These are phyloP conservation scores for Scedosporium minutisporum DNA, from an alignment of 2,329 filamentous ascomycete genomes.

Conservation along the genomic window DNA sequence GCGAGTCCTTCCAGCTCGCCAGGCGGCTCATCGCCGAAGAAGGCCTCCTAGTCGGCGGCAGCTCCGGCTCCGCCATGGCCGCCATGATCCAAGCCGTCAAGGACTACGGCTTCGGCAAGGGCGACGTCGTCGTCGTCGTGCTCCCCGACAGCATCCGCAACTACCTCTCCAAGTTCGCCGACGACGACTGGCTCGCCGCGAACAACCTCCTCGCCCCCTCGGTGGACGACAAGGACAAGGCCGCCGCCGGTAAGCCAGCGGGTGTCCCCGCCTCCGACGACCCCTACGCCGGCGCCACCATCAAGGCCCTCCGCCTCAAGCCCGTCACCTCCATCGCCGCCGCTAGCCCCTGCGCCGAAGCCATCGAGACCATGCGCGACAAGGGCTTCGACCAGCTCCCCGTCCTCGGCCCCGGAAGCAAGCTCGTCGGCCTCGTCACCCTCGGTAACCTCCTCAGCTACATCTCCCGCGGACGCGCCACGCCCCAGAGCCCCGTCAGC, in stretches of 20 bases:
- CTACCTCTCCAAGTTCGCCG: slow-evolving; percentile 96
- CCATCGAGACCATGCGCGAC: slow-evolving; percentile 96
- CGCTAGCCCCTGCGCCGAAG: slow-evolving; percentile 65
- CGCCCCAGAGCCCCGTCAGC: slow-evolving; percentile 61
- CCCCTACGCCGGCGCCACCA: slow-evolving; percentile 67
- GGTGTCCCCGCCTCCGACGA: slow-evolving; percentile 39
- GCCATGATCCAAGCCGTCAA: slow-evolving; percentile 68
- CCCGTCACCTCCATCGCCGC: slow-evolving; percentile 79
- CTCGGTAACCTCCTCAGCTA: slow-evolving; percentile 89
- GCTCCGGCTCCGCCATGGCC: slow-evolving; percentile 83
- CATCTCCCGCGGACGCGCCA: slow-evolving; percentile 74
- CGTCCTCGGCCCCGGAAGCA: slow-evolving; percentile 60
- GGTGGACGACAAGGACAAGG: slow-evolving; percentile 35
- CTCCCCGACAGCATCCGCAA: slow-evolving; percentile 94
- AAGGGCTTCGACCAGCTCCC: slow-evolving; percentile 97
- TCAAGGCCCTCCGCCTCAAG: slow-evolving; percentile 78
- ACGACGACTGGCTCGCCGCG: slow-evolving; percentile 97
- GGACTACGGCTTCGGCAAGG: slow-evolving; percentile 67
- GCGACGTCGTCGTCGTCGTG: slow-evolving; percentile 82
- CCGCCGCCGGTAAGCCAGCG: slow-evolving; percentile 25
- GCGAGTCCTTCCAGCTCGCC: slow-evolving; percentile 84
- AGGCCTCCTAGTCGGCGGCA: slow-evolving; percentile 85
- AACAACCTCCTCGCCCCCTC: slow-evolving; percentile 68
- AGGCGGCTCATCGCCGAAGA: slow-evolving; percentile 87
- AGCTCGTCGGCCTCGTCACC: slow-evolving; percentile 85